Evolutionary conservation across 495 filamentous ascomycete species (phyloP).

Genomic region (Penicillium riverlandense): DNA sequence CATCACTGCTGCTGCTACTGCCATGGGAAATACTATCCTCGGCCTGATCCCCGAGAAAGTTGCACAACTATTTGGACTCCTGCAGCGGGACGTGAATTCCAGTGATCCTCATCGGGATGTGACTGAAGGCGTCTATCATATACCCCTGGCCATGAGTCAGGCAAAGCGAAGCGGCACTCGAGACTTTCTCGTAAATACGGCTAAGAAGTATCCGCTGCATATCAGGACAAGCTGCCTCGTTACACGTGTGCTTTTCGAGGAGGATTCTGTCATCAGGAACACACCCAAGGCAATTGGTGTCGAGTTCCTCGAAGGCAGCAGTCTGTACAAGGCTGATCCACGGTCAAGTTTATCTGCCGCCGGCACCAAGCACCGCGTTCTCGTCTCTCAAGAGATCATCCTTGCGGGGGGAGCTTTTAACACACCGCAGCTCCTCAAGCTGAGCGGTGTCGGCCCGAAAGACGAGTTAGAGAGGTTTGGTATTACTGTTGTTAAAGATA

Average conservation of each 20-base stretch:
- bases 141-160: conserved; percentile 28
- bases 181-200: conserved; percentile 43
- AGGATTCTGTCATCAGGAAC: conserved; percentile 3
- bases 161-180: conserved; percentile 38
- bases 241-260: conserved; percentile 48
- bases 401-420: conserved; percentile 49
- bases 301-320: conserved; percentile 48
- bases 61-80: too few relatives aligned
- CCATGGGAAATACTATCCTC: background rate
- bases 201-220: conserved; percentile 45
- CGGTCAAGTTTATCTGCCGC: conserved; percentile 4
- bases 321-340: conserved; percentile 51
- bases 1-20: background rate
- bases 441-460: conserved; percentile 48
- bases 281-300: conserved; percentile 51
- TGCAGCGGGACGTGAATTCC: background rate
- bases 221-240: conserved; percentile 48
- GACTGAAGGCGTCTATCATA: background rate
- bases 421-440: conserved; percentile 51
- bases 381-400: conserved; percentile 46
- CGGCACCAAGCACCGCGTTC: conserved; percentile 33
- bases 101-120: background rate
- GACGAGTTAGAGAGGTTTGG: conserved; percentile 30
- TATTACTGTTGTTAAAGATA: conserved; percentile 42
- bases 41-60: background rate